phyloP scores from a whole-genome alignment of 1,139 yeast genomes.

The Sugiyamaella xylanicola region DNA sequence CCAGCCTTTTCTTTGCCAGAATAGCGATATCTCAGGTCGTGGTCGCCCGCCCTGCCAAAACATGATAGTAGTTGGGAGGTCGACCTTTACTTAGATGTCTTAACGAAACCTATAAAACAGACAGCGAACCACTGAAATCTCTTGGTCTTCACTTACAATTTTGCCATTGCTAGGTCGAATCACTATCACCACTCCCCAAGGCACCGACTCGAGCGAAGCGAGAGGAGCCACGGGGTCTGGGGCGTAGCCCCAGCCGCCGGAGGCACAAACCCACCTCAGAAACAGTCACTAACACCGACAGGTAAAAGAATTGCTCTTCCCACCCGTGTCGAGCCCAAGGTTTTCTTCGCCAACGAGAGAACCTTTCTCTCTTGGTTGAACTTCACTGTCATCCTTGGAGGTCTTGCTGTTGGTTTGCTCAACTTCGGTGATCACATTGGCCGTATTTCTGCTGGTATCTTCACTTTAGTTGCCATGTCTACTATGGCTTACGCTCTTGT shows the following conservation, averaged over 20 bases:
- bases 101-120: too few species aligned
- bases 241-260: not conserved
- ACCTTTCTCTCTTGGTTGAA: conserved; percentile 92
- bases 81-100: too few species aligned
- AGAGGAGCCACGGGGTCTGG: not conserved
- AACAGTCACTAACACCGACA: conserved; percentile 22
- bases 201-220: too few species aligned
- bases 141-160: too few species aligned
- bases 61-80: too few species aligned
- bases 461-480: conserved; percentile 91
- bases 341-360: conserved; percentile 97
- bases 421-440: conserved; percentile 96
- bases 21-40: too few species aligned
- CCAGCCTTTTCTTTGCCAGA: too few species aligned
- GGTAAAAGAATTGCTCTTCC: conserved; percentile 97
- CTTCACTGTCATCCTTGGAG: conserved; percentile 95
- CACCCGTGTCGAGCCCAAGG: conserved; percentile 97
- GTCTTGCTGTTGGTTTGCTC: conserved; percentile 90
- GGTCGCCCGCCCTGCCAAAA: too few species aligned
- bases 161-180: too few species aligned
- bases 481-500: conserved; percentile 94
- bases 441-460: conserved; percentile 87
- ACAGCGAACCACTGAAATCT: too few species aligned
- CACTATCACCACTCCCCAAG: too few species aligned
- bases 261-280: not conserved